Evolutionary conservation across 2,329 filamentous ascomycete species (phyloP), one percentile per base, ranked within the genome.

Genomic region (Triangularia setosa): DNA sequence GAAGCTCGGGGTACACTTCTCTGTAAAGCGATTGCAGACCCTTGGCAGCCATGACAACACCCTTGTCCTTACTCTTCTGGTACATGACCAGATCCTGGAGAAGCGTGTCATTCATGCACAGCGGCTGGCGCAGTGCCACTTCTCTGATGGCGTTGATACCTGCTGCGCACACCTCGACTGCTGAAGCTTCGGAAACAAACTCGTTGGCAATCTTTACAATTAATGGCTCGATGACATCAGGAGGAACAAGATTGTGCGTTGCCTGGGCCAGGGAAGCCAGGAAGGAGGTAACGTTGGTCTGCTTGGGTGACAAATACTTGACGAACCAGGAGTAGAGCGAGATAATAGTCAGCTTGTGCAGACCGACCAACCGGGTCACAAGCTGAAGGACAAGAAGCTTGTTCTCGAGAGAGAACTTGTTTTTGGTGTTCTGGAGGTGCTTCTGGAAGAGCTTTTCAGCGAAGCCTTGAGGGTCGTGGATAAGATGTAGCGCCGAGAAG

Each of bases 21-120:
- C 95, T 84, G 80, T 96, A 99, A 5, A 99, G 82, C 24, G 92
- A 92, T 52, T 99, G 81, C 6, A 99, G 81, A 68, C 95, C 94
- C 76, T 95, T 94, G 14, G 94, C 93, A 7, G 95, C 95, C 95
- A 99, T 98, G 86, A 96, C 93, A n/a, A 95, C 91, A 65, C 94
- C 93, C 81, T 98, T 99, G 74, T 99, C 95, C 75, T 99, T 99
- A 74, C 92, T 96, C 81, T 96, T 97, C 66, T 92, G 87, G 79
- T 99, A 98, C 81, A 95, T 90, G 9, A 98, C 93, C 60, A 99
- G 79, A 81, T 99, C 95, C 76, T 99, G 94, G 28, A 99, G 80
- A n/a, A 99, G 79, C 0, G 93, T 97, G 69, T 98, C 93, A 60
- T 88, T 93, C 91, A 99, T 98, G 5, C 93, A 93, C n/a, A 98